Base-by-base conservation (phyloP, 495 filamentous ascomycete genomes). In the Tuber aestivum region DNA sequence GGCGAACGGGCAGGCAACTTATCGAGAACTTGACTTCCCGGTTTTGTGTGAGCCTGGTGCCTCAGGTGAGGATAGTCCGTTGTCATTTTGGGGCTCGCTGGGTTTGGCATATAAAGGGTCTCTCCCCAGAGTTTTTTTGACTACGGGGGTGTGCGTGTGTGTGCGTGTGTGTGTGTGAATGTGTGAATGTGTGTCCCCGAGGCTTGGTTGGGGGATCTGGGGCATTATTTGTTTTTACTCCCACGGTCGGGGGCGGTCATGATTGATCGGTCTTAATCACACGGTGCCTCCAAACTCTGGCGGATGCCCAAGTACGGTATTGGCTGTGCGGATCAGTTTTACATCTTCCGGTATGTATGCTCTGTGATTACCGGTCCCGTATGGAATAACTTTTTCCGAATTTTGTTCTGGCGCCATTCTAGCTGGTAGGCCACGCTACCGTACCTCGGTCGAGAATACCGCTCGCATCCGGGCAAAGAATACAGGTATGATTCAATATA, bases 391-490 rank as follows among this genome's bases (percentile, higher is more conserved):
- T 44, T 44, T 2, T 44, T 44, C 4, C 2, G 42, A 18, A 44
- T 16, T 50, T 50, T n/a, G 8, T 21, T 50, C 0, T 50, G 21
- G 45, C 23, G 10, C 14, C n/a, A 61, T 61, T 12, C 12, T 3
- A 0, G 0, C n/a, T 12, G 3, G n/a, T n/a, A n/a, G n/a, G n/a
- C 23, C 23, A 7, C 1, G 12, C n/a, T 14, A 23, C 2, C 6
- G 3, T 48, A 48, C 21, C 21, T 20, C 7, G 4, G 50, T 61
- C 12, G 16, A 16, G 50, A 32, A 61, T 32, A 61, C 3, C 32
- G 16, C 27, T 16, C 50, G n/a, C n/a, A 16, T 32, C 50, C n/a
- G 10, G 12, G 14, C 3, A 32, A 32, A 61, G 10, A 61, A 61
- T 61, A 1, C 0, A 3, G 9, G 10, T 27, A 61, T 1, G 48